Percentiles rank a stretch among this genome's conserved stretches.
These are phyloP conservation scores for Bacidia gigantensis DNA, from an alignment of 495 filamentous ascomycete genomes.

Conservation along the genomic window DNA sequence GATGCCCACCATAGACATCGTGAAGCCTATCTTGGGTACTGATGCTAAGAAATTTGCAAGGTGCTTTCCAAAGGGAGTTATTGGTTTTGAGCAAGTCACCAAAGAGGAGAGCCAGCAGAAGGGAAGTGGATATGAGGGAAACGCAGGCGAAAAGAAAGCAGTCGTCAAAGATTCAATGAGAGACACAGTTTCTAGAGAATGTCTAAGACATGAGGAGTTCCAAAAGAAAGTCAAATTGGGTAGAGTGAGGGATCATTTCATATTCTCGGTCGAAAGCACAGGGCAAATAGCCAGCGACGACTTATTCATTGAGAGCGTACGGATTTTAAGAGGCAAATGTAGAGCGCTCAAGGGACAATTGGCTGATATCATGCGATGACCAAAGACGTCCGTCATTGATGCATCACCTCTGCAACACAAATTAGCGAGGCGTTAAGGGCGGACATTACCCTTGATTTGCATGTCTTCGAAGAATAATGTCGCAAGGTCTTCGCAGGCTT, in stretches of 20 bases:
- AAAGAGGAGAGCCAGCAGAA: slow-evolving; percentile 44
- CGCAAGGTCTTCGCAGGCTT: background rate
- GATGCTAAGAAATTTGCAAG: slow-evolving; percentile 80
- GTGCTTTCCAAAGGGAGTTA: slow-evolving; percentile 86
- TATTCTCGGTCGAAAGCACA: slow-evolving; percentile 87
- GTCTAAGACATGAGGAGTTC: slow-evolving; percentile 83
- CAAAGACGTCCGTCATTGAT: background rate
- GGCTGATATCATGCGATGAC: slow-evolving; percentile 37
- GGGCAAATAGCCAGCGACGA: slow-evolving; percentile 86
- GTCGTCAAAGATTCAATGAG: slow-evolving; percentile 69
- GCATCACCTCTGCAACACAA: too few species aligned
- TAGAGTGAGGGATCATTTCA: slow-evolving; percentile 84
- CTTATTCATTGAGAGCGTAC: slow-evolving; percentile 78
- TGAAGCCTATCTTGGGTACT: slow-evolving; percentile 63
- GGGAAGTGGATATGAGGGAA: slow-evolving; percentile 57
- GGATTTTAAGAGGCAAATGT: slow-evolving; percentile 69
- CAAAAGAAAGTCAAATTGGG: slow-evolving; percentile 89
- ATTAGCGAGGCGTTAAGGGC: slow-evolving; percentile 6
- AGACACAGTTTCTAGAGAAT: slow-evolving; percentile 90
- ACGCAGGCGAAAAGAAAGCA: slow-evolving; percentile 63
- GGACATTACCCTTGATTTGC: too few species aligned
- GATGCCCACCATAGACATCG: slow-evolving; percentile 72
- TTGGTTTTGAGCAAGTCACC: slow-evolving; percentile 61
- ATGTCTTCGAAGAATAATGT: too few species aligned
- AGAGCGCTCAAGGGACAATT: slow-evolving; percentile 48